These are phyloP conservation scores for Ogataea nitratoaversa DNA, from an alignment of 805 yeast species.

Conservation along the genomic window DNA sequence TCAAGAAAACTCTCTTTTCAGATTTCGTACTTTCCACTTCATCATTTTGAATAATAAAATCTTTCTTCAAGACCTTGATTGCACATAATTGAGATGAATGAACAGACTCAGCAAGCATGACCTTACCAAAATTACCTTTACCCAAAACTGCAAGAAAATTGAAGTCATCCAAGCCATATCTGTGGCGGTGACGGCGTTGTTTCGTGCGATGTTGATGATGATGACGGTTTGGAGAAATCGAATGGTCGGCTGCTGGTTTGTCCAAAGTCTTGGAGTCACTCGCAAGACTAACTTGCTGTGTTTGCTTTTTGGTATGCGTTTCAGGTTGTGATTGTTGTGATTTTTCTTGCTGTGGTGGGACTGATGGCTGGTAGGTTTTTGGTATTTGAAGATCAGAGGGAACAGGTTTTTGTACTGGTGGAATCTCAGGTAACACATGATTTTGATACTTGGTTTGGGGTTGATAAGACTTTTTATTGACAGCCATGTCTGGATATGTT, in stretches of 20 bases:
- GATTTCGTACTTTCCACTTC: slow-evolving; percentile 94
- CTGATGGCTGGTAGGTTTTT: neutral
- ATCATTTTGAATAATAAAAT: slow-evolving; percentile 89
- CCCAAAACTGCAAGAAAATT: slow-evolving; percentile 92
- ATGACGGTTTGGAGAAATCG: too few species aligned
- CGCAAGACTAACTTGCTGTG: slow-evolving; percentile 9
- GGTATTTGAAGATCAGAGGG: neutral
- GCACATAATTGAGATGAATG: slow-evolving; percentile 83
- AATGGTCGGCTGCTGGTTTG: too few species aligned
- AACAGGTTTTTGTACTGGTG: slow-evolving; percentile 2
- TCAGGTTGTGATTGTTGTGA: slow-evolving; percentile 6
- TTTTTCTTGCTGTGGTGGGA: neutral
- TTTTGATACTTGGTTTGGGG: slow-evolving; percentile 11
- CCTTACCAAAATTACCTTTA: slow-evolving; percentile 98
- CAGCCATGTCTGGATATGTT: slow-evolving; percentile 24
- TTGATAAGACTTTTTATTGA: slow-evolving; percentile 15
- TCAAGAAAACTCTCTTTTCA: slow-evolving; percentile 83
- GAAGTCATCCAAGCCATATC: slow-evolving; percentile 92
- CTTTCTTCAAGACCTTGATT: slow-evolving; percentile 93
- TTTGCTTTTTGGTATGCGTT: slow-evolving; percentile 6
- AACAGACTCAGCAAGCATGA: slow-evolving; percentile 92
- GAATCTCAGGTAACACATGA: slow-evolving; percentile 13
- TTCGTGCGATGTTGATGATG: slow-evolving; percentile 28
- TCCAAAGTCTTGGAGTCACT: neutral
- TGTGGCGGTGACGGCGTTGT: slow-evolving; percentile 49